Evolutionary conservation across 1,284 basidiomycete genomes (phyloP), one percentile per base, ranked within the genome.

Genomic region (Phenoliferia sp.): DNA sequence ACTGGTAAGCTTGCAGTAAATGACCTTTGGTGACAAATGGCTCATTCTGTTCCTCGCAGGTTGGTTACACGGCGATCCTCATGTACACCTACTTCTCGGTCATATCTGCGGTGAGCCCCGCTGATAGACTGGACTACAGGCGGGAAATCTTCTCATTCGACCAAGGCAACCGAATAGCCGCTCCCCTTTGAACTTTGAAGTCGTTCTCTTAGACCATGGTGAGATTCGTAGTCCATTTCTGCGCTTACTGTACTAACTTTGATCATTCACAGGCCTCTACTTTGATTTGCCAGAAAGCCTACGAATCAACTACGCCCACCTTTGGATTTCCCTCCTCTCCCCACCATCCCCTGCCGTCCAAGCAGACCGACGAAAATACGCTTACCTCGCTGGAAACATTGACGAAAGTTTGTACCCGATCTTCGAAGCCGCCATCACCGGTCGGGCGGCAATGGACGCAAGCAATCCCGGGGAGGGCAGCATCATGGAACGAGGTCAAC

Each of bases 161-260:
- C 87, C 89, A 0, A 85, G 88, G 10, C 83, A 85, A 1, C 71
- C 77, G 15, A 73, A 70, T 3, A 90, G 91, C 1, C 83, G 83
- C 64, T 93, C 90, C 6, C 90, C 91, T 0, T 90, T 90, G 80
- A 95, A 95, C 78, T 97, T 97, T 76, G 94, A 98, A 77, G 89
- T 96, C 60, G 92, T 92, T 28, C 83, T 96, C 1, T 81, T 97
- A 64, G 94, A 97, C 76, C 94, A 96, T 72, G 94, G 83, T 76
- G 10, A n/a, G n/a, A n/a, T 97, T 97, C 76, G 94, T 97, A 77
- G 89, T 96, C 60, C 92, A 92, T 28, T 83, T 96, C 1, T 81
- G 97, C 64, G 94, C 96, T 76, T 93, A 96, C 73, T 94, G 83
- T 76, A 10, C 26, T 26, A 29, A 39, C 31, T 44, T 22, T 34